Conservation (phyloP, 2,329 filamentous ascomycete species). For the Trichoderma sp. region DNA sequence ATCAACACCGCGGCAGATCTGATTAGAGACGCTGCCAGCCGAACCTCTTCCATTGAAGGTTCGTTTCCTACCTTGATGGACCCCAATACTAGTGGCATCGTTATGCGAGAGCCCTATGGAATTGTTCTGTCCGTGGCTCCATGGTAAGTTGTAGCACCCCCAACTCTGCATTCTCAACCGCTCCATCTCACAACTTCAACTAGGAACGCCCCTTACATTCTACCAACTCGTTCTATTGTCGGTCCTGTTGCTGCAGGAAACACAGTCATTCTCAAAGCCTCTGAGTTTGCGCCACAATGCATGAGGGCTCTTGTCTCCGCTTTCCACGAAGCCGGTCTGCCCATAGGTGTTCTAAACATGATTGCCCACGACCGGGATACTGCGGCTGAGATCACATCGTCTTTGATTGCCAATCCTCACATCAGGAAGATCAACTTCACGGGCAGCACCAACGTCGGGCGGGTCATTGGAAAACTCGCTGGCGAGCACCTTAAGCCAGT, state of each 20-base stretch:
- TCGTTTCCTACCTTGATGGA: conserved; percentile 38
- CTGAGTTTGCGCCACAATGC: conserved; percentile 66
- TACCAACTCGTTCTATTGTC: conserved; percentile 56
- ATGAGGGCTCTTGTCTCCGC: conserved; percentile 63
- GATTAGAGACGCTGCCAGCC: conserved; percentile 46
- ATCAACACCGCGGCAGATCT: conserved; percentile 39
- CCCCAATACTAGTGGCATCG: conserved; percentile 51
- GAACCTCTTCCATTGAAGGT: conserved; percentile 42
- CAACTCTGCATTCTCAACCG: neutral
- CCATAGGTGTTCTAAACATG: conserved; percentile 72
- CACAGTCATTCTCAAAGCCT: conserved; percentile 71
- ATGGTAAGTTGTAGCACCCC: conserved; percentile 57
- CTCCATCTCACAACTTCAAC: neutral
- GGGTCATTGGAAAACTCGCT: conserved; percentile 68
- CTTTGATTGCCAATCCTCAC: conserved; percentile 65
- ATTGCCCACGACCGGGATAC: conserved; percentile 66
- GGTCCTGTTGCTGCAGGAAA: conserved; percentile 77
- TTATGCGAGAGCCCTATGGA: conserved; percentile 76
- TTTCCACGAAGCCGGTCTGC: conserved; percentile 74
- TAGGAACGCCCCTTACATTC: conserved; percentile 60
- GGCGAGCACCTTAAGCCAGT: conserved; percentile 77
- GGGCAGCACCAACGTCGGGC: conserved; percentile 72
- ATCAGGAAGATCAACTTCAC: conserved; percentile 88
- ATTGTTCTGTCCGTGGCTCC: conserved; percentile 79
- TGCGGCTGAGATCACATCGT: conserved; percentile 65